A percentile compares a stretch with the other conserved stretches of the same genome.
These are phyloP conservation scores for Ramaria sp. DNA, from an alignment of 768 basidiomycete species.

Conservation along the genomic window DNA sequence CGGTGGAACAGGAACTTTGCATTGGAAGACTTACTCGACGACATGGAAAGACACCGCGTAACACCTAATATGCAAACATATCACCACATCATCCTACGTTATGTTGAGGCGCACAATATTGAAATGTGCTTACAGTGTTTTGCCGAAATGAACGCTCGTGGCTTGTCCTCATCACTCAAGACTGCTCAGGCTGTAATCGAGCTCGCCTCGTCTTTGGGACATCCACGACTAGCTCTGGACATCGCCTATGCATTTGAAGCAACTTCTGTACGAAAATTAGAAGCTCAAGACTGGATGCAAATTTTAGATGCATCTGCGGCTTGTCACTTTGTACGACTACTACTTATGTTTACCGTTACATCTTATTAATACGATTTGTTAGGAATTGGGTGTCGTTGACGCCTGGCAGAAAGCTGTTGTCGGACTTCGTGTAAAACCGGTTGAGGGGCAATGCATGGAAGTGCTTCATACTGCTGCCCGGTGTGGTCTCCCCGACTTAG, in stretches of 20 bases:
- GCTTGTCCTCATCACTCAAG: slow-evolving; percentile 38
- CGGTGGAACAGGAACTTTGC: slow-evolving; percentile 14
- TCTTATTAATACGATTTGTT: background rate
- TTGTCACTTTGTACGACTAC: slow-evolving; percentile 51
- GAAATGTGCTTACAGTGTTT: slow-evolving; percentile 58
- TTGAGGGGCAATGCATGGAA: slow-evolving; percentile 63
- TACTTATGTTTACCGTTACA: background rate
- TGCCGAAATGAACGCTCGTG: slow-evolving; percentile 42
- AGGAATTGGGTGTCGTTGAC: slow-evolving; percentile 57
- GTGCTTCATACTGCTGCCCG: slow-evolving; percentile 69
- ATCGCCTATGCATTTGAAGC: slow-evolving; percentile 52
- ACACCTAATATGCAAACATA: slow-evolving; percentile 44
- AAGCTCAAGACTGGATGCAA: slow-evolving; percentile 47
- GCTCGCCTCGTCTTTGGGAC: slow-evolving; percentile 41
- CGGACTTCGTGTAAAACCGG: slow-evolving; percentile 43
- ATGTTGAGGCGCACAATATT: slow-evolving; percentile 36
- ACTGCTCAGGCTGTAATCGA: slow-evolving; percentile 43
- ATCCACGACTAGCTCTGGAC: slow-evolving; percentile 63
- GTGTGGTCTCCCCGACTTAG: slow-evolving; percentile 59
- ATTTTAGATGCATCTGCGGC: slow-evolving; percentile 59
- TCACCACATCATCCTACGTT: slow-evolving; percentile 39
- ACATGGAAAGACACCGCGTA: slow-evolving; percentile 42
- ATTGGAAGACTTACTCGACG: slow-evolving; percentile 33
- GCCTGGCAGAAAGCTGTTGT: slow-evolving; percentile 55
- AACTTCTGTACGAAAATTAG: slow-evolving; percentile 41